Percentiles rank a stretch among this genome's conserved stretches.
Conservation (phyloP, 2,329 filamentous ascomycete species). For the Gremmenia infestans region DNA sequence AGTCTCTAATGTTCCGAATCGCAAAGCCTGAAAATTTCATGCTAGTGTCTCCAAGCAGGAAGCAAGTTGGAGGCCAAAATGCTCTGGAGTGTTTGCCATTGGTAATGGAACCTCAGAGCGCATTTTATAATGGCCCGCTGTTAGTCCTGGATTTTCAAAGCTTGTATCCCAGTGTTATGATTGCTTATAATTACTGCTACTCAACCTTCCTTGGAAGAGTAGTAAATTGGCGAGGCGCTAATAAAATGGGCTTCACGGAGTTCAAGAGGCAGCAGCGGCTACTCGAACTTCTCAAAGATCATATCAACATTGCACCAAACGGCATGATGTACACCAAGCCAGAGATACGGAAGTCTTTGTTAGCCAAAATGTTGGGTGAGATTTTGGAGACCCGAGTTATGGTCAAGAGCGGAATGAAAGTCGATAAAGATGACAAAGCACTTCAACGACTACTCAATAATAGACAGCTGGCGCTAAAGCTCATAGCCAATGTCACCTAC, state of each 20-base stretch:
- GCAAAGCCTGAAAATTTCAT: conserved; percentile 95
- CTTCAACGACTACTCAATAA: conserved; percentile 89
- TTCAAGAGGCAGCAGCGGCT: conserved; percentile 74
- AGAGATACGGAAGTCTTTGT: conserved; percentile 78
- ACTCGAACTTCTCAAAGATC: conserved; percentile 70
- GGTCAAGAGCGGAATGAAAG: conserved; percentile 96
- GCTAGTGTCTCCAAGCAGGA: conserved; percentile 80
- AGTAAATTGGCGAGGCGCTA: conserved; percentile 78
- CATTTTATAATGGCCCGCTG: conserved; percentile 85
- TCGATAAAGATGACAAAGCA: conserved; percentile 80
- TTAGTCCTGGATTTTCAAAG: conserved; percentile 95
- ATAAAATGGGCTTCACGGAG: conserved; percentile 92
- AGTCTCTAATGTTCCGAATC: conserved; percentile 97
- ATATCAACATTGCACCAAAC: conserved; percentile 91
- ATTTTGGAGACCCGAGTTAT: conserved; percentile 95
- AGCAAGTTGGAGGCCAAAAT: conserved; percentile 91
- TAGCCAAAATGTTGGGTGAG: conserved; percentile 95
- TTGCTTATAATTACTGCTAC: conserved; percentile 98
- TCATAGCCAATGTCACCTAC: conserved; percentile 98
- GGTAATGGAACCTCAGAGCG: conserved; percentile 96
- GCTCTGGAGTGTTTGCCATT: conserved; percentile 89
- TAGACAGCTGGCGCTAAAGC: conserved; percentile 85
- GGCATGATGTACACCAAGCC: conserved; percentile 93
- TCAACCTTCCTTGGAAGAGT: conserved; percentile 91
- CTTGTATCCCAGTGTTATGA: conserved; percentile 96